phyloP scores from a whole-genome alignment of 169 alveolate genomes.

The Babesia sp. region DNA sequence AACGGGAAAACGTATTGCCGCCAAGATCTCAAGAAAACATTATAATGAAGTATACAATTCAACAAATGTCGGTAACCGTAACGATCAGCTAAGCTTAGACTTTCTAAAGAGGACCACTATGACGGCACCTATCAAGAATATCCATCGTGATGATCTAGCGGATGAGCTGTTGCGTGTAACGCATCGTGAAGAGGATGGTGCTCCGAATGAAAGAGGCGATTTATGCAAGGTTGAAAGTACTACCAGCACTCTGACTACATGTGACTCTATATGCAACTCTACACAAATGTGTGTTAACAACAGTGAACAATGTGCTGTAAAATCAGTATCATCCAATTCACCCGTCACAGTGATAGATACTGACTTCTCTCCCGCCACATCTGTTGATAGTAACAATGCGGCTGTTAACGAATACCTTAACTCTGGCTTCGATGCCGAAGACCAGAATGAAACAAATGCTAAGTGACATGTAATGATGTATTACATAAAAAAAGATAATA shows the following conservation, averaged over 20 bases:
- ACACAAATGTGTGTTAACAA: background rate
- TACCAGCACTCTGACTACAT: background rate
- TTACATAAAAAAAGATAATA: no score
- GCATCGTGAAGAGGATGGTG: background rate
- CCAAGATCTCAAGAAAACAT: conserved; percentile 73
- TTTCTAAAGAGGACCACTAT: background rate
- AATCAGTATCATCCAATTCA: background rate
- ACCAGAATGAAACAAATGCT: background rate
- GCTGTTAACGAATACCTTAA: background rate
- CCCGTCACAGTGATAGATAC: conserved; percentile 4
- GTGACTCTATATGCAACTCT: background rate
- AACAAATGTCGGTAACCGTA: background rate
- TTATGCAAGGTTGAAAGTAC: background rate
- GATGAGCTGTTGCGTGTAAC: background rate
- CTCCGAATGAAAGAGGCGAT: background rate
- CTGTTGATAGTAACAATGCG: background rate
- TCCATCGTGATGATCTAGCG: background rate
- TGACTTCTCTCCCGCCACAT: background rate
- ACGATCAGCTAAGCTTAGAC: background rate
- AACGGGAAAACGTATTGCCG: conserved; percentile 80
- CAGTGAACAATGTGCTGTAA: background rate
- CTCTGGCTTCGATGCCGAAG: background rate
- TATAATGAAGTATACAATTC: background rate
- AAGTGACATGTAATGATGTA: background rate
- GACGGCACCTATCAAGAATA: background rate